These are phyloP conservation scores for Fusarium nanum DNA, from an alignment of 2,329 filamentous ascomycete genomes.

Conservation along the genomic window DNA sequence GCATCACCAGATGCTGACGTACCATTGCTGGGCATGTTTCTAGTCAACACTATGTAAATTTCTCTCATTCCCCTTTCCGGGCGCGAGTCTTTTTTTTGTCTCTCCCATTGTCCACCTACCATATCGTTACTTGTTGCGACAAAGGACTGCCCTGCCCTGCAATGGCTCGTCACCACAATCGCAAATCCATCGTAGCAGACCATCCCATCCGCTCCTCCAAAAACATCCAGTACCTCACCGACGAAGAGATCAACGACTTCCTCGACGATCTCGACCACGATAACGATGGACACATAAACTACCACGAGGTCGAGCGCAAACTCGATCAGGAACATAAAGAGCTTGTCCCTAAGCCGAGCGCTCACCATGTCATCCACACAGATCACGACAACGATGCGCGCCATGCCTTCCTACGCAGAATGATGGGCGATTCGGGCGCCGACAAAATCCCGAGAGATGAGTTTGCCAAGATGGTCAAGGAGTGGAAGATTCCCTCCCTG, in stretches of 20 bases:
- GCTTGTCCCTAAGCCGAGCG: slow-evolving; percentile 59
- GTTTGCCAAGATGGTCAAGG: slow-evolving; percentile 58
- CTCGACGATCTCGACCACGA: slow-evolving; percentile 65
- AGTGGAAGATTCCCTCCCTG: slow-evolving; percentile 62
- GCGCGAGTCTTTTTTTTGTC: too few species aligned
- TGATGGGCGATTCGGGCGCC: slow-evolving; percentile 57
- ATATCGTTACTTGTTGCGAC: too few species aligned
- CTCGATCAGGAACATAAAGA: slow-evolving; percentile 65
- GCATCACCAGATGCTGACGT: slow-evolving; percentile 25
- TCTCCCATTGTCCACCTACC: too few species aligned
- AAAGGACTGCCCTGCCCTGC: neutral
- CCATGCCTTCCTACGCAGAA: slow-evolving; percentile 63
- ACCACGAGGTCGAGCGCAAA: slow-evolving; percentile 63
- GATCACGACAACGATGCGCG: slow-evolving; percentile 53
- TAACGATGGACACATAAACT: slow-evolving; percentile 63
- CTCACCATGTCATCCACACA: slow-evolving; percentile 58
- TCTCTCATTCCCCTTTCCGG: neutral
- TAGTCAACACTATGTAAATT: neutral
- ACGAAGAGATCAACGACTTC: slow-evolving; percentile 64
- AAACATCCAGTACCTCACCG: slow-evolving; percentile 52
- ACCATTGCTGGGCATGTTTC: neutral
- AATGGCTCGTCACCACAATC: slow-evolving; percentile 9
- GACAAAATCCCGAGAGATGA: slow-evolving; percentile 58
- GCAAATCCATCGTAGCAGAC: slow-evolving; percentile 36
- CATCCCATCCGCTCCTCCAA: slow-evolving; percentile 44